These are phyloP conservation scores for Senna tora DNA, from an alignment of 306 rosid genomes.

Conservation along the genomic window DNA sequence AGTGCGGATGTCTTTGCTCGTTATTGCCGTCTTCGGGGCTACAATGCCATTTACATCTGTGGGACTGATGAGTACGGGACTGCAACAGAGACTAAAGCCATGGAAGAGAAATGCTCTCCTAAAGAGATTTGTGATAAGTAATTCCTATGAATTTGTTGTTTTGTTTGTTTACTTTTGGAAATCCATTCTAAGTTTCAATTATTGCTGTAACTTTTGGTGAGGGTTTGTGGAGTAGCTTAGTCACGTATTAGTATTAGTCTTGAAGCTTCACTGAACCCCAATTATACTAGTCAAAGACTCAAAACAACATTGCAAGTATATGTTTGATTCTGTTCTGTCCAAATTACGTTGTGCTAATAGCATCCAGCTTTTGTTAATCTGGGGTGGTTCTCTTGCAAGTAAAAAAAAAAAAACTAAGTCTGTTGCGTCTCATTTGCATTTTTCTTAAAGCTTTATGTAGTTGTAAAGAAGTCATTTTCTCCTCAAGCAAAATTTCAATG, in stretches of 20 bases:
- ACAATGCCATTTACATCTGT: conserved; percentile 82
- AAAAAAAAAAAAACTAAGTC: not conserved
- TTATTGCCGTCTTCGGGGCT: conserved; percentile 81
- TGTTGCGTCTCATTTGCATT: not conserved
- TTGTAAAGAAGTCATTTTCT: not conserved
- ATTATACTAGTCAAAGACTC: conserved; percentile 1
- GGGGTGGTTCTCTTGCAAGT: not conserved
- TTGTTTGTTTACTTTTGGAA: not conserved
- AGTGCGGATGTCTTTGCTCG: conserved; percentile 97
- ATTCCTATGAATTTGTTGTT: not conserved
- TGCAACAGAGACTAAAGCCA: conserved; percentile 92
- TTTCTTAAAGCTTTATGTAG: not conserved
- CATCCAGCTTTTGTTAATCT: not conserved
- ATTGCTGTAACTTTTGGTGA: conserved; percentile 3
- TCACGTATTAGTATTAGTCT: not conserved
- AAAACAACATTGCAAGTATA: not conserved
- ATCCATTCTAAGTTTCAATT: not conserved
- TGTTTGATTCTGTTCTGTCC: not conserved
- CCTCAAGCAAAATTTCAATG: not conserved
- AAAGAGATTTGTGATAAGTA: conserved; percentile 94
- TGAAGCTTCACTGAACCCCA: conserved; percentile 5
- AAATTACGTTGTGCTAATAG: not conserved
- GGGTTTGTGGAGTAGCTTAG: conserved; percentile 11
- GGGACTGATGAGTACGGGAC: conserved; percentile 97
- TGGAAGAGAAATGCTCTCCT: conserved; percentile 93